Percentiles rank a stretch among this genome's conserved stretches.
These are phyloP conservation scores for Danielia oregonensis DNA, from an alignment of 805 yeast genomes.

Conservation along the genomic window DNA sequence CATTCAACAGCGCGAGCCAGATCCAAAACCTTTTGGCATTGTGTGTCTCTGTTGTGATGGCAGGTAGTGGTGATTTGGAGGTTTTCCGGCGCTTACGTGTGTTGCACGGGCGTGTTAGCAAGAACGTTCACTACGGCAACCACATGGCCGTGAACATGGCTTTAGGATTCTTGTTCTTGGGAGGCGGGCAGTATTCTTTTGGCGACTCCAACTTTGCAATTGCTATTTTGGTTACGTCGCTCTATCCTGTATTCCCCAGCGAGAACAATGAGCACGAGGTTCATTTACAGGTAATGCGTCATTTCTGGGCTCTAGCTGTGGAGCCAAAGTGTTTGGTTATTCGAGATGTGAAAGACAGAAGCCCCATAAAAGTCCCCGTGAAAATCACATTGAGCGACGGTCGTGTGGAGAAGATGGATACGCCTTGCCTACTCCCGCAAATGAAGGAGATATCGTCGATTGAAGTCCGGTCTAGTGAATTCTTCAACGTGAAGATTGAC, in stretches of 20 bases:
- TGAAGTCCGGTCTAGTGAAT: slow-evolving; percentile 43
- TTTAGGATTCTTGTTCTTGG: slow-evolving; percentile 82
- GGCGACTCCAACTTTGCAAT: slow-evolving; percentile 58
- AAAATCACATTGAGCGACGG: slow-evolving; percentile 40
- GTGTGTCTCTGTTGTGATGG: slow-evolving; percentile 71
- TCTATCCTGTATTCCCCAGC: slow-evolving; percentile 71
- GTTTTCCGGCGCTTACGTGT: slow-evolving; percentile 69
- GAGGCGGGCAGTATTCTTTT: slow-evolving; percentile 89
- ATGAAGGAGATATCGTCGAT: slow-evolving; percentile 47
- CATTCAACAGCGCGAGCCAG: slow-evolving; percentile 50
- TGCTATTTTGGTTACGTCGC: slow-evolving; percentile 66
- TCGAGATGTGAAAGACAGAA: slow-evolving; percentile 61
- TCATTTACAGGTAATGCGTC: slow-evolving; percentile 80
- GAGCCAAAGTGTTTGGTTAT: slow-evolving; percentile 78
- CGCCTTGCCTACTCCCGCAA: slow-evolving; percentile 74
- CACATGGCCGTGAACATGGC: slow-evolving; percentile 78
- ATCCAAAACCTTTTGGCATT: slow-evolving; percentile 59
- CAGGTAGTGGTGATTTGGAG: slow-evolving; percentile 87
- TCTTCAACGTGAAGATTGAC: slow-evolving; percentile 51
- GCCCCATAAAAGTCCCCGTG: slow-evolving; percentile 49
- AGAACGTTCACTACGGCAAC: slow-evolving; percentile 55
- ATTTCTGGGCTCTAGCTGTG: slow-evolving; percentile 85
- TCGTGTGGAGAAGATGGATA: slow-evolving; percentile 21
- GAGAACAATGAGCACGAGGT: slow-evolving; percentile 45
- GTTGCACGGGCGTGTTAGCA: slow-evolving; percentile 56